Base-by-base conservation (phyloP, 2,329 filamentous ascomycete genomes). In the Microdochium trichocladiopsis region DNA sequence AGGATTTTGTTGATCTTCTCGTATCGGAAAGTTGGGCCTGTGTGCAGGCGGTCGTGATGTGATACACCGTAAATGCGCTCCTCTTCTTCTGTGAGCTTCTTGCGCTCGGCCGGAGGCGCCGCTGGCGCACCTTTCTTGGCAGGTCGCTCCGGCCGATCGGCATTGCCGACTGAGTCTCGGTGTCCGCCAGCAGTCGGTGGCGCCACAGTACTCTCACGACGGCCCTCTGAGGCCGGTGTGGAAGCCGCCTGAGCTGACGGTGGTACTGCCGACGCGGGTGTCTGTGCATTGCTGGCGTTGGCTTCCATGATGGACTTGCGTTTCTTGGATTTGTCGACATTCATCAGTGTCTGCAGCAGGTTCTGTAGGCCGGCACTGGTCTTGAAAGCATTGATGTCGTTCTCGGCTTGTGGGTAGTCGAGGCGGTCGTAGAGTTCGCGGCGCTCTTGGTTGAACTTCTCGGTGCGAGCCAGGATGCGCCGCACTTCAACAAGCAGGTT, bases 21-120 rank as follows among this genome's bases (percentile, higher is more conserved):
- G 25, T 90, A 90, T 12, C 93, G 88, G 78, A 97, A 97, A 14
- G 89, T 87, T 33, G 96, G 89, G 6, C 94, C 93, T 9, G 86
- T 87, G 2, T 87, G 84, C 37, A 96, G 78, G 25, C 93, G 88
- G 52, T 97, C 93, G 65, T 93, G 87, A 58, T 89, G 84, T 8
- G 87, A 82, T 10, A 99, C 87, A 56, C 93, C 94, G 63, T 93
- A 97, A 31, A 87, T 79, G 57, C 80, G 70, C 71, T 92, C 86
- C 69, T 95, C 87, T 58, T 88, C 82, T 48, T 86, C 78, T 4
- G 83, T 83, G 58, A 96, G 83, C 67, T 86, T 84, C 63, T 85
- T 83, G 51, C 86, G 79, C 61, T 86, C 79, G 18, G 76, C 75
- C 36, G 69, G 69, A 59, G 66, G 73, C 18, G 76, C 75, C 31